Evolutionary conservation across 2,329 filamentous ascomycete species (phyloP).

Genomic region (Calycina marina): DNA sequence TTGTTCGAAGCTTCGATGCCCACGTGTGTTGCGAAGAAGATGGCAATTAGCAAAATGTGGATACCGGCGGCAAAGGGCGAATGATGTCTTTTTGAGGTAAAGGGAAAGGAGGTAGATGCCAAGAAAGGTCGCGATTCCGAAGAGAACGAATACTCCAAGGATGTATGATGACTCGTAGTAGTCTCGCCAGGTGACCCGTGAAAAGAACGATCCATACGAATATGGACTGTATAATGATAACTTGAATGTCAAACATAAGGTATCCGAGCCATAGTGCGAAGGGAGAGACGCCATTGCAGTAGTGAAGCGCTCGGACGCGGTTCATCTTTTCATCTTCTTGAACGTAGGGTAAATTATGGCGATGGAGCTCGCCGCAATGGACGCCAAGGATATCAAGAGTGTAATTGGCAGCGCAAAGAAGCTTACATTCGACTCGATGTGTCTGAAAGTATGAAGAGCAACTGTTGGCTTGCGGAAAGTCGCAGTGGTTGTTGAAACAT

Average conservation of each 20-base stretch:
- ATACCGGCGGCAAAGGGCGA: slow-evolving; percentile 16
- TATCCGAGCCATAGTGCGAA: slow-evolving; percentile 18
- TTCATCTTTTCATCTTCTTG: slow-evolving; percentile 16
- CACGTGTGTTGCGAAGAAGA: slow-evolving; percentile 34
- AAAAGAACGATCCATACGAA: slow-evolving; percentile 14
- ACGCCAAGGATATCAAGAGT: slow-evolving; percentile 12
- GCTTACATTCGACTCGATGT: slow-evolving; percentile 6
- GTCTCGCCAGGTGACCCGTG: slow-evolving; percentile 6
- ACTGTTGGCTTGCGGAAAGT: slow-evolving; percentile 5
- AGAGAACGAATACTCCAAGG: slow-evolving; percentile 15
- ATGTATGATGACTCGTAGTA: slow-evolving; percentile 14
- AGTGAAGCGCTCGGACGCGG: slow-evolving; percentile 16
- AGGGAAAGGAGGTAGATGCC: slow-evolving; percentile 16
- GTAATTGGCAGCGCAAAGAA: slow-evolving; percentile 9
- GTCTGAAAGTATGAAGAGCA: slow-evolving; percentile 7
- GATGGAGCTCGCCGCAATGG: slow-evolving; percentile 13
- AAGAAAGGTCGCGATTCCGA: slow-evolving; percentile 17
- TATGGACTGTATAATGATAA: slow-evolving; percentile 14
- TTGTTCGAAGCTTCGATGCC: slow-evolving; percentile 42
- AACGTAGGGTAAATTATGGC: slow-evolving; percentile 17
- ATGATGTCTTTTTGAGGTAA: slow-evolving; percentile 16
- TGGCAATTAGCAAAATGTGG: slow-evolving; percentile 26
- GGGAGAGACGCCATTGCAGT: slow-evolving; percentile 18
- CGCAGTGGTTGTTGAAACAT: slow-evolving; percentile 9
- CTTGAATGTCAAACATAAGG: slow-evolving; percentile 16